Evolutionary conservation across 805 yeast species (phyloP).

Genomic region (Wickerhamomyces kurtzmanii): DNA sequence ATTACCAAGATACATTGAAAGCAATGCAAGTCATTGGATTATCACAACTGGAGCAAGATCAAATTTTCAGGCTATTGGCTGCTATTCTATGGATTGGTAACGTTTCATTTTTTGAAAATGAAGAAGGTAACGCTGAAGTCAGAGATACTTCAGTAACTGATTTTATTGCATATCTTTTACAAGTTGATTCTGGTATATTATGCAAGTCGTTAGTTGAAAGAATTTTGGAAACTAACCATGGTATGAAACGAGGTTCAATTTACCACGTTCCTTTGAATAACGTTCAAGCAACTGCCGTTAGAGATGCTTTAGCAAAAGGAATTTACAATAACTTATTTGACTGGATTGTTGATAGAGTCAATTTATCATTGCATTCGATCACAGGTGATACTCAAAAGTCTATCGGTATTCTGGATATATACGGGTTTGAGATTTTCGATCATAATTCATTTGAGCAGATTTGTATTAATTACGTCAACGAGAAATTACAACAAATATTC

Average conservation of each 20-base stretch:
- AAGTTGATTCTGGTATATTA: constrained; percentile 62
- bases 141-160: constrained; percentile 87
- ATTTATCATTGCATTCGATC: constrained; percentile 55
- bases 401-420: constrained; percentile 90
- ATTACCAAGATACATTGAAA: constrained; percentile 67
- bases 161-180: constrained; percentile 85
- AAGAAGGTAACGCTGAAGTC: constrained; percentile 74
- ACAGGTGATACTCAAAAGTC: constrained; percentile 52
- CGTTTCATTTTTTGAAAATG: constrained; percentile 75
- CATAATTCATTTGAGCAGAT: constrained; percentile 92
- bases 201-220: constrained; percentile 66
- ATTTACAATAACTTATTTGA: constrained; percentile 88
- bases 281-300: constrained; percentile 90
- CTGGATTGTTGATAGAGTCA: constrained; percentile 93
- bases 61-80: constrained; percentile 77
- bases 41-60: constrained; percentile 75
- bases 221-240: constrained; percentile 83
- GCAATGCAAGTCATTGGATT: constrained; percentile 91
- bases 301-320: constrained; percentile 93
- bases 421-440: constrained; percentile 93
- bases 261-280: constrained; percentile 90
- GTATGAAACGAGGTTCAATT: constrained; percentile 82
- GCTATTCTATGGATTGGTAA: constrained; percentile 93
- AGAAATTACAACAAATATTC: constrained; percentile 91
- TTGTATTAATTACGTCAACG: constrained; percentile 93